These are phyloP conservation scores for Halenospora varia DNA, from an alignment of 495 filamentous ascomycete species.

Conservation along the genomic window DNA sequence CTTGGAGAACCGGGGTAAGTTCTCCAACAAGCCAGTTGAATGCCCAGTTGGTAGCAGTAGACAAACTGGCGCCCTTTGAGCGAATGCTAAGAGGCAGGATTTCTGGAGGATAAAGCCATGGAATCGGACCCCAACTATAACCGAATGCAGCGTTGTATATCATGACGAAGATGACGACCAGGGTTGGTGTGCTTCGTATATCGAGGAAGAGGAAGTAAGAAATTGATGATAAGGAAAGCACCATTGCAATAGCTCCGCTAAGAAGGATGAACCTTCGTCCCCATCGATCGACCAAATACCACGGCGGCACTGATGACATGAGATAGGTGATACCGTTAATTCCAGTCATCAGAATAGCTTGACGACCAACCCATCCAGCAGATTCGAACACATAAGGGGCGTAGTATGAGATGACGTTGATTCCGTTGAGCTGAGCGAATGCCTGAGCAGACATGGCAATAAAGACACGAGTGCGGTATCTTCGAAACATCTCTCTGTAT, in stretches of 20 bases:
- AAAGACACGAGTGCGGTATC: conserved; percentile 87
- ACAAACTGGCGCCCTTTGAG: conserved; percentile 95
- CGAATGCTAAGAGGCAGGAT: conserved; percentile 95
- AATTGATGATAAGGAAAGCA: conserved; percentile 82
- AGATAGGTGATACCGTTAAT: conserved; percentile 94
- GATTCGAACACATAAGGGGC: conserved; percentile 95
- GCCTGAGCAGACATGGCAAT: conserved; percentile 99
- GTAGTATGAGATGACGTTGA: conserved; percentile 99
- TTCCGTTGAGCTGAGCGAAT: conserved; percentile 93
- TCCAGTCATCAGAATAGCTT: conserved; percentile 94
- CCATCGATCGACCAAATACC: conserved; percentile 95
- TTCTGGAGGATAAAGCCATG: conserved; percentile 97
- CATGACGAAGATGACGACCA: conserved; percentile 95
- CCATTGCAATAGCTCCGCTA: conserved; percentile 87
- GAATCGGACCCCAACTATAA: conserved; percentile 98
- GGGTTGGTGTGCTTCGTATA: conserved; percentile 64
- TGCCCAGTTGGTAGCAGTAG: conserved; percentile 95
- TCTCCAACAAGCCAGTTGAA: conserved; percentile 97
- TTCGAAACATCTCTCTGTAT: conserved; percentile 90
- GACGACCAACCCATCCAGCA: conserved; percentile 85
- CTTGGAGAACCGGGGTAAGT: conserved; percentile 89
- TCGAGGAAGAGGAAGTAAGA: conserved; percentile 96
- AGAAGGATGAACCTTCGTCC: conserved; percentile 87
- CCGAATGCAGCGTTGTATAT: conserved; percentile 98
- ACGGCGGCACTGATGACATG: conserved; percentile 86